phyloP scores from a whole-genome alignment of 1,284 basidiomycete genomes.

The Trametes sp. region DNA sequence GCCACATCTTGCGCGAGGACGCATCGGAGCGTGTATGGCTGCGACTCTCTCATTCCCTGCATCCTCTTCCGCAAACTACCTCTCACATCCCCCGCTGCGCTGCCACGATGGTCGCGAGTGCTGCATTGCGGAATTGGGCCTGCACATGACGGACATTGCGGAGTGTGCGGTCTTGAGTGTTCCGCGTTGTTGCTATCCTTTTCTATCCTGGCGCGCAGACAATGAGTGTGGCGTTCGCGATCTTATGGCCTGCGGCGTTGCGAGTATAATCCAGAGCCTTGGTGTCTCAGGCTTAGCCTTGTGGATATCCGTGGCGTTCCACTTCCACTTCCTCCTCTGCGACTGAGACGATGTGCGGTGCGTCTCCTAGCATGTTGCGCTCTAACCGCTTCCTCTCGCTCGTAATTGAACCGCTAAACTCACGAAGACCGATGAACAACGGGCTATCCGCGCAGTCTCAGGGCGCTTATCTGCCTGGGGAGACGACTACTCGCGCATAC shows the following conservation, averaged over 20 bases:
- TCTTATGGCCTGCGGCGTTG: slow-evolving; percentile 5
- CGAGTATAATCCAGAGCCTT: not conserved
- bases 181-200: not conserved
- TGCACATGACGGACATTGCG: not conserved
- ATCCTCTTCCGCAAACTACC: not conserved
- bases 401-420: not conserved
- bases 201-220: not conserved
- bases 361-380: not conserved
- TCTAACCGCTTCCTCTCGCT: not conserved
- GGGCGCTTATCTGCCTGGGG: not conserved
- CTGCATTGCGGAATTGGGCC: not conserved
- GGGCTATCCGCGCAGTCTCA: not conserved
- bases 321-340: not conserved
- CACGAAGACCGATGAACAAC: not conserved
- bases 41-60: not conserved
- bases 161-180: not conserved
- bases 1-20: not conserved
- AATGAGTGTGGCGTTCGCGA: not conserved
- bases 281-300: slow-evolving; percentile 26
- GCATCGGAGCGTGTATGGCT: not conserved
- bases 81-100: not conserved
- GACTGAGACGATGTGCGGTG: not conserved
- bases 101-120: slow-evolving; percentile 2
- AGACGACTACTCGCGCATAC: not conserved
- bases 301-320: slow-evolving; percentile 2